A percentile compares a stretch with the other conserved stretches of the same genome.
Conservation (phyloP, 2,329 filamentous ascomycete species). For the Rhynchosporium secalis region DNA sequence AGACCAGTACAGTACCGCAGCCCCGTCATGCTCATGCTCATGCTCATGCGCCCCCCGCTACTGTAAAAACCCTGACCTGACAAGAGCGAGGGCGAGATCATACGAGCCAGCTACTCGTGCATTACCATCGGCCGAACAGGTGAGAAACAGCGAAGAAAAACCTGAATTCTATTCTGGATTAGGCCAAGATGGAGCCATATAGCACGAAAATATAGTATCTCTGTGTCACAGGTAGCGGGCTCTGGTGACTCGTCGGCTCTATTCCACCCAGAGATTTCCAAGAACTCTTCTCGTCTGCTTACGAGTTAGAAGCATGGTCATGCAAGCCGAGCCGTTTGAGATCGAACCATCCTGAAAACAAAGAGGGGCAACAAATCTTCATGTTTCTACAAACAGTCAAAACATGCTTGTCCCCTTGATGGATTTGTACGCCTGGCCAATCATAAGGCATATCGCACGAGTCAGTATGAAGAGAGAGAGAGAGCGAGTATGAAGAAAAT, state of each 20-base stretch:
- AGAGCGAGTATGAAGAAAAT: too few species aligned
- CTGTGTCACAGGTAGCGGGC: background rate
- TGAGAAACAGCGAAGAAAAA: background rate
- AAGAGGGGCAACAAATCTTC: background rate
- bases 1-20: conserved; percentile 6
- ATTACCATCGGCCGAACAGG: background rate
- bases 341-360: conserved; percentile 5
- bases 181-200: background rate
- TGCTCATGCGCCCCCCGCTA: background rate
- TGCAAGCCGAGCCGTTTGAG: conserved; percentile 4
- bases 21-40: background rate
- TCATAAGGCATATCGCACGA: background rate
- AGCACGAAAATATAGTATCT: conserved; percentile 4
- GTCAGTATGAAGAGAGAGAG: conserved; percentile 9
- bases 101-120: background rate
- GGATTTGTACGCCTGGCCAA: background rate
- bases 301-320: background rate
- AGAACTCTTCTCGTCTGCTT: background rate
- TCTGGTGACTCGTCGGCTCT: background rate
- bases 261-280: background rate
- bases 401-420: background rate
- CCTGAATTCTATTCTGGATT: background rate
- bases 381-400: background rate
- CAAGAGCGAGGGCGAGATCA: background rate
- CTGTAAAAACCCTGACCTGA: background rate